A percentile compares a stretch with the other conserved stretches of the same genome.
Conservation (phyloP, 2,329 filamentous ascomycete species). For the Sporothrix dimorphospora region DNA sequence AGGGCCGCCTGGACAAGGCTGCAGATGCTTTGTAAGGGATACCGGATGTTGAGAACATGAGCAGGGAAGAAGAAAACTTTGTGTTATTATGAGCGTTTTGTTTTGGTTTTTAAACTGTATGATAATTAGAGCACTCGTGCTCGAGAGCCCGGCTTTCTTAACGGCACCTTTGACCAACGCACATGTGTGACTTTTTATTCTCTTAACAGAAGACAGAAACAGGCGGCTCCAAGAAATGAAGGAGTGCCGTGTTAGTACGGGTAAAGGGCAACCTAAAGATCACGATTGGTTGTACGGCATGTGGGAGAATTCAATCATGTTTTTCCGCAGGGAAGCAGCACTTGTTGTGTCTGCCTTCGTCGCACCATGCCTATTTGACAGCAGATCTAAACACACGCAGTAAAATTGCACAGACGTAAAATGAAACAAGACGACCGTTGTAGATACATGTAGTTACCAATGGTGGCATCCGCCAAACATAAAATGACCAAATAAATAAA, state of each 20-base stretch:
- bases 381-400: too few relatives aligned
- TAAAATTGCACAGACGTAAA: background rate
- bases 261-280: background rate
- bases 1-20: constrained; percentile 42
- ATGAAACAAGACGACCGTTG: background rate
- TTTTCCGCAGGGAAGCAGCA: too few relatives aligned
- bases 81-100: background rate
- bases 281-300: background rate
- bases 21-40: constrained; percentile 16
- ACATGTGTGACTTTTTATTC: background rate
- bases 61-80: background rate
- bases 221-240: too few relatives aligned
- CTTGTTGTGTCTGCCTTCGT: too few relatives aligned
- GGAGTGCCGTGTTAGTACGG: background rate
- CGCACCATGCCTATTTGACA: too few relatives aligned
- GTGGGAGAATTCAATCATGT: too few relatives aligned
- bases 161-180: background rate
- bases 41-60: background rate
- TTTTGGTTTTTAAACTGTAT: background rate
- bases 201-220: too few relatives aligned
- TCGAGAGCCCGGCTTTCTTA: background rate
- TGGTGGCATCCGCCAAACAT: background rate
- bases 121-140: background rate
- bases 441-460: background rate
- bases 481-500: background rate